Evolutionary conservation across 352 stramenopile genomes (phyloP), one percentile per base, ranked within the genome.

Genomic region (Pythium vanterpoolii): DNA sequence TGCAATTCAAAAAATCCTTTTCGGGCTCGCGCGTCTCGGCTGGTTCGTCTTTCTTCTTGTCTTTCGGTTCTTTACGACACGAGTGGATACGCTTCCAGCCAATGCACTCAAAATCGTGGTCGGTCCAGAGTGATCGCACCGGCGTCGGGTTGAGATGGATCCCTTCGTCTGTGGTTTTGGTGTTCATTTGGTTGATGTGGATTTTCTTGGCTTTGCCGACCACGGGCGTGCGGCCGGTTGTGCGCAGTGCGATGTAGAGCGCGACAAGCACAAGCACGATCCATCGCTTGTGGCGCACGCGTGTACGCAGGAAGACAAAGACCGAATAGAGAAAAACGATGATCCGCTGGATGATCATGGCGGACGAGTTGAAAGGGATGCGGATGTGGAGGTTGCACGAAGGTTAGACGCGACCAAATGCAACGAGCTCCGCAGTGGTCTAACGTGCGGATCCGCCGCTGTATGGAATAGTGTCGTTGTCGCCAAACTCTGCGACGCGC

Each of bases 81-180:
- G 81, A 78, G n/a, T 93, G 76, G 36, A 86, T 87, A 34, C 81
- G 81, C 58, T 95, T 90, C 85, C 85, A 95, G 43, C 83, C 83
- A 36, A 95, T 72, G 56, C 85, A 95, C 66, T 95, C 85, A 47
- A 89, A 95, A 55, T 76, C 77, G 43, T 83, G 72, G 56, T 92
- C 86, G 5, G 79, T 89, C 85, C 85, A 95, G 0, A 82, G 71
- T 33, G 77, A 66, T 0, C 70, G 49, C 43, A 95, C 71, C 7
- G 68, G 69, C 34, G 79, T 87, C 3, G 79, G 76, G 26, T 66
- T 48, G 71, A 89, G 87, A 64, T 73, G 66, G 38, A 82, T 76
- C 19, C 76, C 77, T 45, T 83, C 75, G 56, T 88, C 69, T 27
- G 77, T 76, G n/a, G 76, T 77, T 57, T 81, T 67, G 9, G 82